Evolutionary conservation across 2,329 filamentous ascomycete species (phyloP).

Genomic region (Talaromyces islandicus): DNA sequence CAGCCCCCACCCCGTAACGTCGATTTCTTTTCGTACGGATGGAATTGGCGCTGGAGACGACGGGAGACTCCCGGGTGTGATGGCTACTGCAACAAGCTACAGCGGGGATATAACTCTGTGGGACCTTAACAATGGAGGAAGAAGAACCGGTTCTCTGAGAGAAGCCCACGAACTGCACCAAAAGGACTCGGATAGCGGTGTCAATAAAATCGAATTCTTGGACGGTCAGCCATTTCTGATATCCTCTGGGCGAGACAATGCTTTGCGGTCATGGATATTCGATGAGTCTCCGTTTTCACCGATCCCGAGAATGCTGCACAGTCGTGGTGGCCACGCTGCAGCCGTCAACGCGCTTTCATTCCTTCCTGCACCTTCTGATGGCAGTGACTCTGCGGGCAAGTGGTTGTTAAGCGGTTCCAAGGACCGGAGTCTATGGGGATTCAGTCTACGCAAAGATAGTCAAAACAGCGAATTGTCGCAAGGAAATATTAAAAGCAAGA

Average conservation of each 20-base stretch:
- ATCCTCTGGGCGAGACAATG: slow-evolving; percentile 88
- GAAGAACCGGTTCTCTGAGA: slow-evolving; percentile 78
- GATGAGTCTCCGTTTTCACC: slow-evolving; percentile 87
- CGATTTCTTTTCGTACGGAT: slow-evolving; percentile 86
- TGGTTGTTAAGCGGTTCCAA: slow-evolving; percentile 87
- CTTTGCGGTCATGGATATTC: slow-evolving; percentile 93
- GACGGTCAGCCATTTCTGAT: slow-evolving; percentile 82
- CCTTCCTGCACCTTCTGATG: slow-evolving; percentile 81
- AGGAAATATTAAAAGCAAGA: slow-evolving; percentile 78
- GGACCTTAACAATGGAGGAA: slow-evolving; percentile 86
- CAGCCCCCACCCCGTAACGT: slow-evolving; percentile 60
- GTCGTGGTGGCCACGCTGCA: slow-evolving; percentile 80
- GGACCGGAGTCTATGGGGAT: slow-evolving; percentile 91
- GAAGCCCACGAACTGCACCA: slow-evolving; percentile 69
- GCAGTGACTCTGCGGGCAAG: slow-evolving; percentile 80
- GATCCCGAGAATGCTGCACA: slow-evolving; percentile 77
- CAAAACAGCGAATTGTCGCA: slow-evolving; percentile 93
- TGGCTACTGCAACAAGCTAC: slow-evolving; percentile 77
- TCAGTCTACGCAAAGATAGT: slow-evolving; percentile 88
- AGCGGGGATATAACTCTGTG: slow-evolving; percentile 91
- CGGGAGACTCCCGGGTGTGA: slow-evolving; percentile 77
- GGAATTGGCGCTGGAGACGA: slow-evolving; percentile 82
- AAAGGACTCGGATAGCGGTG: slow-evolving; percentile 59
- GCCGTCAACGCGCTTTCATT: slow-evolving; percentile 79
- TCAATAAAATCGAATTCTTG: slow-evolving; percentile 85